These are phyloP conservation scores for Epichloe typhina DNA, from an alignment of 2,329 filamentous ascomycete species.

Conservation along the genomic window DNA sequence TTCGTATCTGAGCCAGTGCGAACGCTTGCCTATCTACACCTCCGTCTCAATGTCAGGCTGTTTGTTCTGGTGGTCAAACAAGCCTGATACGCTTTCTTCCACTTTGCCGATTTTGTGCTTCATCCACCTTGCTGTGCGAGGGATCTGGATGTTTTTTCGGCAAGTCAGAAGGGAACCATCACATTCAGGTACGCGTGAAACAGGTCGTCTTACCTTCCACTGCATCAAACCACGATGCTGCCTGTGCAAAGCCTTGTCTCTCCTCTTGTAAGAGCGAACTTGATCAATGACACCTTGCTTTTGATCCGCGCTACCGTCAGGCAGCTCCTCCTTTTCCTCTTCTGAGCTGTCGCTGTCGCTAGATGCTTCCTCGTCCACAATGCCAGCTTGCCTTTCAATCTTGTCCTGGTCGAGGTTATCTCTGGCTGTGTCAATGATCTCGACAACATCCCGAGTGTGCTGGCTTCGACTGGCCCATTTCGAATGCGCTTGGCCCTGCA, in stretches of 20 bases:
- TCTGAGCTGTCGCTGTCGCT: conserved; percentile 18
- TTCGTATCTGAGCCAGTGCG: no score
- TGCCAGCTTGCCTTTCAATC: conserved; percentile 21
- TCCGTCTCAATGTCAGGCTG: conserved; percentile 54
- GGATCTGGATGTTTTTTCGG: conserved; percentile 14
- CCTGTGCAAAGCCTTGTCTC: conserved; percentile 47
- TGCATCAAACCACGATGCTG: conserved; percentile 62
- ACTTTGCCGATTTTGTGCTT: conserved; percentile 42
- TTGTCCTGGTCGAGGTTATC: conserved; percentile 20
- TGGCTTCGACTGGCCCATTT: conserved; percentile 21
- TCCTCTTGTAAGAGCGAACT: conserved; percentile 45
- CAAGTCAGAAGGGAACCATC: background rate
- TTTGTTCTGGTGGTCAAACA: conserved; percentile 47
- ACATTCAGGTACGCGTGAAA: background rate
- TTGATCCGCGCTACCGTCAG: conserved; percentile 24
- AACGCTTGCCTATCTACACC: conserved; percentile 30
- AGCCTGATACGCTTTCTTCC: conserved; percentile 42
- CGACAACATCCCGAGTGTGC: conserved; percentile 25
- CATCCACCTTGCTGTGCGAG: conserved; percentile 35
- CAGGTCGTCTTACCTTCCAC: conserved; percentile 33
- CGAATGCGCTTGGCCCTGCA: conserved; percentile 22
- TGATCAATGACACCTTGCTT: conserved; percentile 34
- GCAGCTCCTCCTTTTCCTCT: conserved; percentile 26
- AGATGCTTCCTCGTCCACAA: conserved; percentile 20
- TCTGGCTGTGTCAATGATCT: conserved; percentile 33